These are phyloP conservation scores for Cladosporium austrohemisphaericum DNA, from an alignment of 2,329 filamentous ascomycete species.

Conservation along the genomic window DNA sequence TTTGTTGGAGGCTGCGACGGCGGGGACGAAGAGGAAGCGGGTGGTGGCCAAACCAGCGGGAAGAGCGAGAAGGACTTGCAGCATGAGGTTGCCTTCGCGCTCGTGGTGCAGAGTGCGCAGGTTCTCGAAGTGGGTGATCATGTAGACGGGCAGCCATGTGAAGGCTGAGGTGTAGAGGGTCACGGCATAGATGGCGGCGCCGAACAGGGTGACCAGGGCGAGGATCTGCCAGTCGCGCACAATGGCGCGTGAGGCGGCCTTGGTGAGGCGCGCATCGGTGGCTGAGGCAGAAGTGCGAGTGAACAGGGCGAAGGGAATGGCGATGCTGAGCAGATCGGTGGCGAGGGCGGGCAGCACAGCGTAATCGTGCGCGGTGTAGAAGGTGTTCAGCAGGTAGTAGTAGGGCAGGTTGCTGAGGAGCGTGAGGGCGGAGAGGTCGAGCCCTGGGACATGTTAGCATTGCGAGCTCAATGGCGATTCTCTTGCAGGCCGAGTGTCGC, in stretches of 20 bases:
- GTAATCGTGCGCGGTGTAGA: conserved; percentile 66
- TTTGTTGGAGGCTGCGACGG: conserved; percentile 26
- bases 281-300: conserved; percentile 62
- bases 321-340: conserved; percentile 66
- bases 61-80: conserved; percentile 53
- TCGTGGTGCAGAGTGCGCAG: conserved; percentile 66
- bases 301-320: conserved; percentile 66
- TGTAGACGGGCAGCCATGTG: conserved; percentile 65
- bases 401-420: conserved; percentile 71
- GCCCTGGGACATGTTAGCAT: conserved; percentile 28
- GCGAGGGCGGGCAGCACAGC: conserved; percentile 60
- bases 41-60: conserved; percentile 69
- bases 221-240: conserved; percentile 61
- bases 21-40: conserved; percentile 73
- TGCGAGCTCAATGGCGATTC: not conserved
- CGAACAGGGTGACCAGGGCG: conserved; percentile 63
- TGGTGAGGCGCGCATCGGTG: conserved; percentile 51
- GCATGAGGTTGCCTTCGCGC: conserved; percentile 55
- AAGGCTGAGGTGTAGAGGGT: conserved; percentile 65
- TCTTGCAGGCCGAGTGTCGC: too few relatives aligned
- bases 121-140: conserved; percentile 72
- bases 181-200: conserved; percentile 71
- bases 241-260: conserved; percentile 44
- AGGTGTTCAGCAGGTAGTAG: conserved; percentile 70
- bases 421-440: conserved; percentile 43